Evolutionary conservation across 2,329 filamentous ascomycete genomes (phyloP).

Genomic region (Hypoxylon rubiginosum): DNA sequence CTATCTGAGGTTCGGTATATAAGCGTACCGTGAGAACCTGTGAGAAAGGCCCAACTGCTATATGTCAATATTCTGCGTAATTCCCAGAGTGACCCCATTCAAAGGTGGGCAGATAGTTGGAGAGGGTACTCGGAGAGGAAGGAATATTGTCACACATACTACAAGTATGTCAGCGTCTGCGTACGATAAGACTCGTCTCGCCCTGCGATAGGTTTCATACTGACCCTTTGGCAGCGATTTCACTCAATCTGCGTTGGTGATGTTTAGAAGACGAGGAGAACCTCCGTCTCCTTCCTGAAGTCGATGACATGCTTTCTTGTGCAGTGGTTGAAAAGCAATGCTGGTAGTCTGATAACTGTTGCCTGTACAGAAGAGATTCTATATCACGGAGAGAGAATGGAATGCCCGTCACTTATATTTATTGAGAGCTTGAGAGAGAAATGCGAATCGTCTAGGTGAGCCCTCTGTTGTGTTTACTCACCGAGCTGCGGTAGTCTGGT

Average conservation of each 20-base stretch:
- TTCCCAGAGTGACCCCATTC: neutral
- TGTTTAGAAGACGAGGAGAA: conserved; percentile 40
- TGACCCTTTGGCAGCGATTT: conserved; percentile 38
- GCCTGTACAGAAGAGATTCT: conserved; percentile 1
- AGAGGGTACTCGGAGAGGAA: neutral
- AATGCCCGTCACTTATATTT: neutral
- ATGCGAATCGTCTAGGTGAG: conserved; percentile 7
- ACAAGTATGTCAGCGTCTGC: conserved; percentile 14
- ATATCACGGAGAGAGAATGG: neutral
- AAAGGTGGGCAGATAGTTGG: neutral
- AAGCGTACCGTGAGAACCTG: conserved; percentile 61
- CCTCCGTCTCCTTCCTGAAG: conserved; percentile 30
- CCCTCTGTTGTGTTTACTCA: conserved; percentile 11
- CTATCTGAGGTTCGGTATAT: neutral
- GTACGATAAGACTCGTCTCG: neutral
- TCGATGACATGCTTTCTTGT: conserved; percentile 31
- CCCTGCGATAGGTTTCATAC: conserved; percentile 4
- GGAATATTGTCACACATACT: conserved; percentile 25
- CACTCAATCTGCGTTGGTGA: conserved; percentile 42
- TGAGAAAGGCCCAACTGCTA: conserved; percentile 52
- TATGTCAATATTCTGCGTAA: conserved; percentile 14
- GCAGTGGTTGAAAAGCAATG: conserved; percentile 10
- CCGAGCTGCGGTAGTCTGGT: conserved; percentile 4
- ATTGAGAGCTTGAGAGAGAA: neutral
- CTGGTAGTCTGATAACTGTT: conserved; percentile 17